phyloP scores from a whole-genome alignment of 2,329 filamentous ascomycete genomes.

The Fusarium mangiferae region DNA sequence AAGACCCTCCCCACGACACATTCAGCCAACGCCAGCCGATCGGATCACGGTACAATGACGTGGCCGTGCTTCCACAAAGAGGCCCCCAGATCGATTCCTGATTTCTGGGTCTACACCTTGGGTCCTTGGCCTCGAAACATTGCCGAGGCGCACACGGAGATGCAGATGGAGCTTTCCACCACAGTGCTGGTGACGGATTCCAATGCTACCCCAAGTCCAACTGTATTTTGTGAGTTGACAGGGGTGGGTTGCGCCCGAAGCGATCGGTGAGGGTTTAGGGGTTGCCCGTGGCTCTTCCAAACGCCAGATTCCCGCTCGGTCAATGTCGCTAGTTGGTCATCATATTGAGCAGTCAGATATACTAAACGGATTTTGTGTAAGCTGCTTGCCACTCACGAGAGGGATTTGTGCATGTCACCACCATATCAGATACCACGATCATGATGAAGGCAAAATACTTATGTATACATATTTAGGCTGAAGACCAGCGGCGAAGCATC shows the following conservation, averaged over 20 bases:
- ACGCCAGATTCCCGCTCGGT: conserved; percentile 34
- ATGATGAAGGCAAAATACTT: background rate
- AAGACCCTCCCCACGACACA: conserved; percentile 25
- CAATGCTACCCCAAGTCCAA: conserved; percentile 23
- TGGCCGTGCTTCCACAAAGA: conserved; percentile 33
- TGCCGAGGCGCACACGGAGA: conserved; percentile 28
- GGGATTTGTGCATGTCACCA: background rate
- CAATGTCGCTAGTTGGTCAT: conserved; percentile 23
- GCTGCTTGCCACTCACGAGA: conserved; percentile 26
- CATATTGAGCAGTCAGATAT: conserved; percentile 32
- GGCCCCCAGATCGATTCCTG: conserved; percentile 38
- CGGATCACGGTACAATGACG: conserved; percentile 44
- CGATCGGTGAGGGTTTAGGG: conserved; percentile 40
- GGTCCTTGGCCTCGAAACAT: conserved; percentile 28
- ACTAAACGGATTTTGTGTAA: conserved; percentile 26
- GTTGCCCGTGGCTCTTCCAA: conserved; percentile 26
- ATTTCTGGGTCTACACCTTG: conserved; percentile 33
- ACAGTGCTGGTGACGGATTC: conserved; percentile 29
- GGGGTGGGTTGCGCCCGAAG: conserved; percentile 37
- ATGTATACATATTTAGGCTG: conserved; percentile 25
- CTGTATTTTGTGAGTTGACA: conserved; percentile 15
- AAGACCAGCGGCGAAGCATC: conserved; percentile 24
- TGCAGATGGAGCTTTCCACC: conserved; percentile 13
- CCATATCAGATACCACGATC: conserved; percentile 1
- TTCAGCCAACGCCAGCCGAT: conserved; percentile 37